Evolutionary conservation across 2,329 filamentous ascomycete genomes (phyloP), one percentile per base, ranked within the genome.

Genomic region (Alternaria sp.): DNA sequence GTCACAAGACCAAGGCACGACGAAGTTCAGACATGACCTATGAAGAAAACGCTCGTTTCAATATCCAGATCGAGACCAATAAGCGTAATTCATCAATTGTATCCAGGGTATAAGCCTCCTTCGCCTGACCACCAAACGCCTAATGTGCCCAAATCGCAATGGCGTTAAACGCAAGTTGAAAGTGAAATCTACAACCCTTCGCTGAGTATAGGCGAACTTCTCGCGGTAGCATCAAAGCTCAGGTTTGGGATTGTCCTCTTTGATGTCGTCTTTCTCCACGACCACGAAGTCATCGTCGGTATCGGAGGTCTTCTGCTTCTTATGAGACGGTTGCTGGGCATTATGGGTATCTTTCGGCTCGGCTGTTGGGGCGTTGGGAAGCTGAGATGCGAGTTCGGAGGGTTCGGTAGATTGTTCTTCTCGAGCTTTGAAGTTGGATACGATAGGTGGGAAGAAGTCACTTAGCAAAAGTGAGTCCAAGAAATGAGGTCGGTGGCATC

Each of bases 281-380:
- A 75, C 62, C 0, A 74, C 70, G 31, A 74, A 76, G 37, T 75
- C 74, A 28, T 76, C 72, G 1, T 74, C 74, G 5, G 58, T 53
- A 4, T 65, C 62, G 9, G 74, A 68, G 37, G 69, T 69, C 74
- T 81, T 85, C 62, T 78, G 77, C 71, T 80, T 83, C 73, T 85
- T 84, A 42, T 77, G 58, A 13, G 78, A 77, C 3, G 67, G 68
- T 28, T 67, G 56, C 17, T 60, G 28, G 21, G 80, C 78, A 66
- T 82, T 71, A 24, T 75, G 79, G n/a, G 76, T 68, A 34, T 78
- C 70, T n/a, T 71, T 71, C 5, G 81, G 82, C 44, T 83, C 80
- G 36, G 76, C 67, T 10, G 79, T 83, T 3, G 82, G 82, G 14
- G 80, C 77, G 63, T 84, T 80, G 29, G 83, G 82, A 13, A 85